Percentiles rank a stretch among this genome's conserved stretches.
Conservation (phyloP, 306 rosid species). For the Oxytropis ochrocephala region DNA sequence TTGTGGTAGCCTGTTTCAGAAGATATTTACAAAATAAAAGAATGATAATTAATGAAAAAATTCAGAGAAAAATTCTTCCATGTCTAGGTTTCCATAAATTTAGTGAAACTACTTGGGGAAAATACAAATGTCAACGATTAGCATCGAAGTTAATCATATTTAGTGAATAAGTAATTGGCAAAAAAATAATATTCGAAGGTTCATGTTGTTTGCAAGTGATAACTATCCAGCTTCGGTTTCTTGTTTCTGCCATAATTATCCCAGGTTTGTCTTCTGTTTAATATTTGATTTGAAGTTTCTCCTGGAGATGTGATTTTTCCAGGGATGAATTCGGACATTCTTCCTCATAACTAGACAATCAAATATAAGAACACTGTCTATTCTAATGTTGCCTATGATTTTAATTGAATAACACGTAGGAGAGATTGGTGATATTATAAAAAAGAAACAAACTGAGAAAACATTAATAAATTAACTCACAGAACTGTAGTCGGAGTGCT, state of each 20-base stretch:
- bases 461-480: constrained; percentile 43
- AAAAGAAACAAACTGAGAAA: neutral
- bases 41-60: neutral
- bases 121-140: neutral
- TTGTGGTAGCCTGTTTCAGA: constrained; percentile 76
- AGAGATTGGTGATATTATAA: neutral
- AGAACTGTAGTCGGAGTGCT: constrained; percentile 79
- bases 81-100: neutral
- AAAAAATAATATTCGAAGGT: neutral
- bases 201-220: neutral
- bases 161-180: neutral
- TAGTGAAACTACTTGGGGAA: neutral
- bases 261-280: neutral
- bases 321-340: constrained; percentile 4
- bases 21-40: constrained; percentile 28
- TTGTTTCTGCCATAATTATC: neutral
- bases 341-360: neutral
- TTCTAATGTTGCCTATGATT: neutral
- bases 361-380: neutral
- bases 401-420: neutral
- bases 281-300: constrained; percentile 14
- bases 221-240: neutral
- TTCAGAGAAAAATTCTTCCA: neutral
- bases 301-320: neutral
- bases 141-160: neutral